phyloP scores from a whole-genome alignment of 2,329 filamentous ascomycete genomes.

The Pochonia chlamydosporia region DNA sequence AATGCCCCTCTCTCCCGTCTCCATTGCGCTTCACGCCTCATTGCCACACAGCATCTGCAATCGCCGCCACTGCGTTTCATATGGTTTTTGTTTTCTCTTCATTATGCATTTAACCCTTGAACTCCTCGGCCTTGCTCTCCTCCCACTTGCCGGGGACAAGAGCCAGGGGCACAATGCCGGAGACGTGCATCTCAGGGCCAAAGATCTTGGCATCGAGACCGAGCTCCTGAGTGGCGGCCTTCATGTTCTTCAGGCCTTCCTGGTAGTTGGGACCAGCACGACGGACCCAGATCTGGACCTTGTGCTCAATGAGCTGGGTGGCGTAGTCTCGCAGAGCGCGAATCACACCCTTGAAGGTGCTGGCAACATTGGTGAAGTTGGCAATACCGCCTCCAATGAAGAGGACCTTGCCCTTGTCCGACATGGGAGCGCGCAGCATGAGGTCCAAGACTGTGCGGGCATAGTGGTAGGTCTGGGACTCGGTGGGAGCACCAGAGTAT shows the following conservation, averaged over 20 bases:
- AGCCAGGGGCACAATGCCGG: conserved; percentile 90
- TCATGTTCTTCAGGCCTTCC: conserved; percentile 99
- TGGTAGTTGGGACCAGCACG: conserved; percentile 94
- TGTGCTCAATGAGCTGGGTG: conserved; percentile 84
- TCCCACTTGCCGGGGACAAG: conserved; percentile 63
- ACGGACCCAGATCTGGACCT: conserved; percentile 94
- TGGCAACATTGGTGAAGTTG: conserved; percentile 99
- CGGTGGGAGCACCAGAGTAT: conserved; percentile 97
- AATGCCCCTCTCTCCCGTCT: conserved; percentile 2
- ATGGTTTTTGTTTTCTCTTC: background rate
- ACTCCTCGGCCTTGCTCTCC: conserved; percentile 56
- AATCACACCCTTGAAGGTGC: conserved; percentile 99
- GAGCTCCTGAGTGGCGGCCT: conserved; percentile 88
- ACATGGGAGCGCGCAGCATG: conserved; percentile 84
- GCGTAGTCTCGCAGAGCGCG: conserved; percentile 88
- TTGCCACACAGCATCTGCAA: background rate
- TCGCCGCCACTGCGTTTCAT: background rate
- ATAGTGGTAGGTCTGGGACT: conserved; percentile 99
- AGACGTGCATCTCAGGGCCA: conserved; percentile 87
- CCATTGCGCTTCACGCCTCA: background rate
- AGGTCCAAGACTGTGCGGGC: conserved; percentile 94
- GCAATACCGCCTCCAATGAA: conserved; percentile 99
- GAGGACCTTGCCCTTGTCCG: conserved; percentile 91
- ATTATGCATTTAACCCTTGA: conserved; percentile 41
- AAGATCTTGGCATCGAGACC: conserved; percentile 66